phyloP scores from a whole-genome alignment of 495 filamentous ascomycete species.

The Neurospora sp. region DNA sequence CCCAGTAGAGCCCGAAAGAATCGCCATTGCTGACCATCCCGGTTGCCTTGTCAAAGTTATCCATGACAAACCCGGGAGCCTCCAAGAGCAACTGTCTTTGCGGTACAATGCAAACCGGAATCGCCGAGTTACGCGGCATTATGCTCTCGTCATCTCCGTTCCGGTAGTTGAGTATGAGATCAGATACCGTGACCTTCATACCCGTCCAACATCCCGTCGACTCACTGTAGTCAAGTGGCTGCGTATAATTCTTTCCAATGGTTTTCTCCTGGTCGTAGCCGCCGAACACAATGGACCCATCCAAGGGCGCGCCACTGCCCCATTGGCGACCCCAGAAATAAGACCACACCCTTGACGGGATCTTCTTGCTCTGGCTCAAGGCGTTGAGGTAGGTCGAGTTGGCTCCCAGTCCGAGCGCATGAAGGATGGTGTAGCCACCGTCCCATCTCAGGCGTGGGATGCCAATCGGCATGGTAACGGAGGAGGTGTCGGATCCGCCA shows the following conservation, averaged over 20 bases:
- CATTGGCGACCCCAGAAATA: slow-evolving; percentile 35
- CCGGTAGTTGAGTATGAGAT: slow-evolving; percentile 10
- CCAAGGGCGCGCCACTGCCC: slow-evolving; percentile 17
- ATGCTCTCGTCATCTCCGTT: slow-evolving; percentile 13
- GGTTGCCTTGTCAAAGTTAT: slow-evolving; percentile 9
- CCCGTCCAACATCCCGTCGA: slow-evolving; percentile 20
- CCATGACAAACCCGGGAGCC: slow-evolving; percentile 11
- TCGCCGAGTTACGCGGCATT: slow-evolving; percentile 18
- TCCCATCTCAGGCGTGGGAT: slow-evolving; percentile 12
- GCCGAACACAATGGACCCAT: slow-evolving; percentile 34
- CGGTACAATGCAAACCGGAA: slow-evolving; percentile 25
- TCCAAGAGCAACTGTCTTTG: slow-evolving; percentile 21
- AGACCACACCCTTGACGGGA: slow-evolving; percentile 30
- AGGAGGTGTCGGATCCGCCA: neutral
- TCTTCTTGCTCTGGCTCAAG: slow-evolving; percentile 21
- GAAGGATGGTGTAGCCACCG: slow-evolving; percentile 11
- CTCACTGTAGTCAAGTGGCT: slow-evolving; percentile 10
- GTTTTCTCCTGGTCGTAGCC: slow-evolving; percentile 36
- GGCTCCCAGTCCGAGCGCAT: slow-evolving; percentile 24
- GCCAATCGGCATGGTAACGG: slow-evolving; percentile 8
- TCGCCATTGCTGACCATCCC: neutral
- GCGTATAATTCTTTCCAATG: slow-evolving; percentile 22
- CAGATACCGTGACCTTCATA: slow-evolving; percentile 19
- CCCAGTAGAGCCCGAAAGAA: slow-evolving; percentile 7
- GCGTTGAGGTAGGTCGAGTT: slow-evolving; percentile 34